phyloP scores from a whole-genome alignment of 2,329 filamentous ascomycete species.

The Neonectria coccinea region DNA sequence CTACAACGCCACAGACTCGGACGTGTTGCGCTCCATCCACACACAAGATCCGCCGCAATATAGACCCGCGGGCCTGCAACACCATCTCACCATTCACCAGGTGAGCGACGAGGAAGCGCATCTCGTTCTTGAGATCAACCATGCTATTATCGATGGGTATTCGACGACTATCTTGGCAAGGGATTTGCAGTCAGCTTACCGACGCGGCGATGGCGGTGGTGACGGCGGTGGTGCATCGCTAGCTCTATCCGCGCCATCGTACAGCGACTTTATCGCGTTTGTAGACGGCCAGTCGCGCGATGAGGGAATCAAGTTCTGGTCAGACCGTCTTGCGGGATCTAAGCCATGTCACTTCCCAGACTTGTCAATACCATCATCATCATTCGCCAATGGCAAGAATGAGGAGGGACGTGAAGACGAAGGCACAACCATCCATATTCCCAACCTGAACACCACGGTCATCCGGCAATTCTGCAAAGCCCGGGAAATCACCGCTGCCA shows the following conservation, averaged over 20 bases:
- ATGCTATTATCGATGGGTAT: slow-evolving; percentile 13
- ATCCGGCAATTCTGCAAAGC: no score
- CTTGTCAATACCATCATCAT: background rate
- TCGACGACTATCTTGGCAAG: slow-evolving; percentile 9
- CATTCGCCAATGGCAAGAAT: no score
- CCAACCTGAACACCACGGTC: no score
- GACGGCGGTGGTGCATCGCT: no score
- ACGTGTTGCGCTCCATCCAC: background rate
- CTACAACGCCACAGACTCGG: no score
- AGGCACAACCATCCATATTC: background rate
- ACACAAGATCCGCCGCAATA: no score
- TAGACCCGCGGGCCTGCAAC: slow-evolving; percentile 1
- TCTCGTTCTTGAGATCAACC: slow-evolving; percentile 20
- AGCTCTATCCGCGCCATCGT: slow-evolving; percentile 4
- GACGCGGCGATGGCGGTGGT: no score
- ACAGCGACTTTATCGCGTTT: background rate
- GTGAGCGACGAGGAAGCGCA: slow-evolving; percentile 12
- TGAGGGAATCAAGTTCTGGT: background rate
- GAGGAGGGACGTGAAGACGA: background rate
- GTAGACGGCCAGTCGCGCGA: background rate
- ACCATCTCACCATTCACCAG: slow-evolving; percentile 15
- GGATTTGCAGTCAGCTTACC: slow-evolving; percentile 1
- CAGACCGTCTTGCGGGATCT: background rate
- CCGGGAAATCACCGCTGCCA: background rate
- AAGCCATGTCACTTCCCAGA: slow-evolving; percentile 16